Conservation (phyloP, 306 rosid species). For the Vigna hirtella region DNA sequence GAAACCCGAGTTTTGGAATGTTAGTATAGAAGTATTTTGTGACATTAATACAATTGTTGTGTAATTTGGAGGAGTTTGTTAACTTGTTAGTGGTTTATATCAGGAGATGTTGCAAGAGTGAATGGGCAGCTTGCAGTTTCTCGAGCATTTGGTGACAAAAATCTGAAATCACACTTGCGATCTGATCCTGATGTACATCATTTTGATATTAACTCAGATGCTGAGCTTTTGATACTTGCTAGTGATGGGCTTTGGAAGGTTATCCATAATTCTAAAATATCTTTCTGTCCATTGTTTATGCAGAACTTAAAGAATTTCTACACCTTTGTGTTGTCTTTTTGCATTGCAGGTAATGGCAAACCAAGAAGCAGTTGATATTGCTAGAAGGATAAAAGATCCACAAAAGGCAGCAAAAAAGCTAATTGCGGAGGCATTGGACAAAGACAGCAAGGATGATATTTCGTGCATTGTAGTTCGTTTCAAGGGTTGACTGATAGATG, state of each 20-base stretch:
- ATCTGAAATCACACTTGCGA: constrained; percentile 78
- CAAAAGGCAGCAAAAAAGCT: constrained; percentile 74
- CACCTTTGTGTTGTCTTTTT: too few relatives aligned
- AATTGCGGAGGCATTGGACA: constrained; percentile 70
- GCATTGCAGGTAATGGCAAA: constrained; percentile 74
- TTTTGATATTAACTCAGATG: constrained; percentile 51
- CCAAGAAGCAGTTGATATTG: constrained; percentile 88
- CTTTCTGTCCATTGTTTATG: not conserved
- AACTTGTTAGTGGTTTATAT: constrained; percentile 22
- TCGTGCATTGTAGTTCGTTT: constrained; percentile 87
- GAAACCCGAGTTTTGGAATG: too few relatives aligned
- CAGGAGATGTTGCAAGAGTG: constrained; percentile 93
- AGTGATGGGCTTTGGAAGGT: constrained; percentile 97
- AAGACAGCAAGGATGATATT: constrained; percentile 88
- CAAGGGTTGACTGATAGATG: constrained; percentile 50
- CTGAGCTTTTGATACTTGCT: constrained; percentile 74
- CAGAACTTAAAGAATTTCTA: not conserved
- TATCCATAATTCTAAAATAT: constrained; percentile 26
- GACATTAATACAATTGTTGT: not conserved
- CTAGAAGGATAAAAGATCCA: constrained; percentile 69
- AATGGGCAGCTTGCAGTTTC: constrained; percentile 95
- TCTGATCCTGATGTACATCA: constrained; percentile 73
- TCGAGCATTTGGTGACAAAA: constrained; percentile 91
- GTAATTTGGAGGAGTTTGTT: constrained; percentile 36
- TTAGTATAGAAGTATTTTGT: too few relatives aligned